Evolutionary conservation across 176 grass and related monocot genomes (phyloP).

Genomic region (Oryza australiensis): DNA sequence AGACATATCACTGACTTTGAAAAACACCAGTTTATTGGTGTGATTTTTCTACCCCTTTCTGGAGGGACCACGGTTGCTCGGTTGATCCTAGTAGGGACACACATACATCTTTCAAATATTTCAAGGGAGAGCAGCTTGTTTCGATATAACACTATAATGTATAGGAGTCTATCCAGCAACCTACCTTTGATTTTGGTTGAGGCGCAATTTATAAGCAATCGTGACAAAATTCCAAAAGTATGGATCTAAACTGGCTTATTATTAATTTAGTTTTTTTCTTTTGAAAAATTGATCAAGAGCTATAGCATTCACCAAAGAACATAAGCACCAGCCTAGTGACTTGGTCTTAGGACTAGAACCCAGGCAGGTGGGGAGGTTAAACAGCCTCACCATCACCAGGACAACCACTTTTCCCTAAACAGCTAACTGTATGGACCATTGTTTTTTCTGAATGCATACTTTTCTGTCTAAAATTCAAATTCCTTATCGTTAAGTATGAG

Average conservation of each 20-base stretch:
- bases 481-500: background rate
- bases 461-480: slow-evolving; percentile 17
- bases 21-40: slow-evolving; percentile 7
- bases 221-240: background rate
- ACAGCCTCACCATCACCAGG: background rate
- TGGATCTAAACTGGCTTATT: background rate
- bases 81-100: background rate
- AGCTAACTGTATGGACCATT: background rate
- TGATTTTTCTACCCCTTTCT: background rate
- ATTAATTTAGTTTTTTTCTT: background rate
- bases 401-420: background rate
- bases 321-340: background rate
- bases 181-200: slow-evolving; percentile 1
- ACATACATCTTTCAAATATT: slow-evolving; percentile 16
- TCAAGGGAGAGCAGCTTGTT: background rate
- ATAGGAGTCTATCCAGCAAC: background rate
- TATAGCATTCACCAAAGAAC: background rate
- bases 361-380: background rate
- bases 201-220: background rate
- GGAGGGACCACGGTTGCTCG: background rate
- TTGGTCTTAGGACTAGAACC: background rate
- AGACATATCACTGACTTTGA: slow-evolving; percentile 19
- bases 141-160: slow-evolving; percentile 13
- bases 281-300: background rate
- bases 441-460: slow-evolving; percentile 12